Base-by-base conservation (phyloP, 2,329 filamentous ascomycete species). In the Colletotrichum sp. region DNA sequence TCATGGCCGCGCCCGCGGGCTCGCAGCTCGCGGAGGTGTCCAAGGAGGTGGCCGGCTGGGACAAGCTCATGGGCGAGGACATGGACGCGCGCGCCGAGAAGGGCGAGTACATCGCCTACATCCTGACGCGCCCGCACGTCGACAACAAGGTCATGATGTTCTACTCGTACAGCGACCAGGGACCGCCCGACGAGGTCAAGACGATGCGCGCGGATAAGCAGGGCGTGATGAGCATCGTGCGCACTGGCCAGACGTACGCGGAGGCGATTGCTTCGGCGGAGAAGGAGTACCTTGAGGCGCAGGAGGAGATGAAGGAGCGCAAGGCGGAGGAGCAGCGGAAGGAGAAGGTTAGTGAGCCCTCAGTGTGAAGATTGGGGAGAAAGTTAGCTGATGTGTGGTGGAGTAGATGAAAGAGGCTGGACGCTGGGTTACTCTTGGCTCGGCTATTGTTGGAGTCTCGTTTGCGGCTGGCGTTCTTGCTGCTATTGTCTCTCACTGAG, bases 331-430 rank as follows among this genome's bases (percentile, higher is more conserved):
- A 48, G n/a, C n/a, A 48, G 44, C 6, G 2, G 44, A 13, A 22
- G 44, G n/a, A 48, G 9, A n/a, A 48, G 44, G 44, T 48, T 6
- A 48, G 44, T 48, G 44, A 48, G 39, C 39, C 8, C 39, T 22
- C 22, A n/a, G n/a, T 3, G 1, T n/a, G 44, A 22, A 48, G 19
- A n/a, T n/a, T 0, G 6, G 44, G 8, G n/a, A 22, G 9, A 4
- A 0, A 0, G 3, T 22, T 22, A 4, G 44, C 44, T 48, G 0
- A 48, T 0, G 6, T 48, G 44, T 48, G 6, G 0, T 48, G 44
- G 44, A 8, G n/a, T 13, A 48, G 44, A 48, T 48, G 19, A 12
- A 0, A 3, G n/a, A n/a, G 44, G 44, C 12, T 22, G 44, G 44
- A 22, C n/a, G n/a, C n/a, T 48, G 44, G 44, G 6, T 13, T 12